Evolutionary conservation across 1,284 basidiomycete genomes (phyloP), one percentile per base, ranked within the genome.

Genomic region (Puccinia triticina): DNA sequence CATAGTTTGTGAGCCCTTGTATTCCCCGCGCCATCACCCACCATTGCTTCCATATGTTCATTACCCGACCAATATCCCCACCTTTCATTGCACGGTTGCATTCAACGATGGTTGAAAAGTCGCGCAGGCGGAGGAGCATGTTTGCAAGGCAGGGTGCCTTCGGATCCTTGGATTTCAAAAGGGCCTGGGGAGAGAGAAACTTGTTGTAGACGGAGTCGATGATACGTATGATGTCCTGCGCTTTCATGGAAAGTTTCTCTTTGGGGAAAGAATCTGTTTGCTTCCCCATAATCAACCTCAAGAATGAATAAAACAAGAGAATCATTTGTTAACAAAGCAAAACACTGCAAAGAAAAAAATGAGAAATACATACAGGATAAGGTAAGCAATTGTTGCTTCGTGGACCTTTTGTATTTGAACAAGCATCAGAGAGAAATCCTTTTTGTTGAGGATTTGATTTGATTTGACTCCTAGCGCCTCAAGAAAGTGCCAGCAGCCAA

Each of bases 21-120:
- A 34, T 46, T 1, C 67, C 67, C 10, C 46, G 67, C 1, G 40
- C 67, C 67, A 69, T 69, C 21, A 69, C 46, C 14, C 40, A 43
- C 67, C 67, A 69, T 1, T 40, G 37, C 23, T 48, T 43, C 67
- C 67, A 69, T 2, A 69, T 29, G 5, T 46, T 10, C 4, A 69
- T 3, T 23, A 69, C 5, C 34, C 67, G 26, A 2, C 67, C 67
- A 12, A 69, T 32, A 46, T 69, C 67, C 5, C 67, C 67, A 10
- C 40, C 37, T 11, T 43, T 43, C 67, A 69, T 69, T 23, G 40
- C 40, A 46, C 23, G 37, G 40, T 69, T 46, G 26, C 67, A 69
- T 69, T 69, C 67, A 69, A 69, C 37, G 12, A 69, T 32, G 12
- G 40, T 69, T 14, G 67, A 5, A 69, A 69, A n/a, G n/a, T n/a